Evolutionary conservation across 495 filamentous ascomycete species (phyloP).

Genomic region (Lichenothelia convexa): DNA sequence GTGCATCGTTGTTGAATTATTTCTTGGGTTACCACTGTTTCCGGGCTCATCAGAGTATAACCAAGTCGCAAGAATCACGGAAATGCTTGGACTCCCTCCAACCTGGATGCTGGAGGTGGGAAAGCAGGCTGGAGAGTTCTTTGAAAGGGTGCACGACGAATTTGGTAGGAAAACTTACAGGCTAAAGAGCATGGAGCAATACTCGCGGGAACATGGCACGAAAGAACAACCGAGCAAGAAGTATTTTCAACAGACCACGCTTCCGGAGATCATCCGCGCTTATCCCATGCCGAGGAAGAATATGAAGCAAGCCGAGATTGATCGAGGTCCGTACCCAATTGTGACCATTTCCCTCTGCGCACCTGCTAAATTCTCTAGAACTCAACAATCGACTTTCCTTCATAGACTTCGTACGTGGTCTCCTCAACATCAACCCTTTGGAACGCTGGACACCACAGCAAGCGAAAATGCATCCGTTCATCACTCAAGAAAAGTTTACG

Average conservation of each 20-base stretch:
- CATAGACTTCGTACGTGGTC: slow-evolving; percentile 94
- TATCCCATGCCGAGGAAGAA: slow-evolving; percentile 98
- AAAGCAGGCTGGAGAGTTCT: slow-evolving; percentile 94
- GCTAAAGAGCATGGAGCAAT: slow-evolving; percentile 93
- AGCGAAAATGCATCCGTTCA: slow-evolving; percentile 94
- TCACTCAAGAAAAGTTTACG: slow-evolving; percentile 94
- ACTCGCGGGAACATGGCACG: slow-evolving; percentile 80
- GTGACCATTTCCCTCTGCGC: not conserved
- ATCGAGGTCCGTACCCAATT: slow-evolving; percentile 56
- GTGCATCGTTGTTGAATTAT: slow-evolving; percentile 96
- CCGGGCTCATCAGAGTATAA: slow-evolving; percentile 99
- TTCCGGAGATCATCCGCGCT: slow-evolving; percentile 91
- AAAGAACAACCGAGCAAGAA: slow-evolving; percentile 99
- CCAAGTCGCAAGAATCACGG: slow-evolving; percentile 88
- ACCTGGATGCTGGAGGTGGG: slow-evolving; percentile 99
- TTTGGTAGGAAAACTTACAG: slow-evolving; percentile 80
- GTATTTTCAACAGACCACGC: slow-evolving; percentile 84
- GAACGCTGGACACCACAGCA: slow-evolving; percentile 98
- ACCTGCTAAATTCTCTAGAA: slow-evolving; percentile 37
- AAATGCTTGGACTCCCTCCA: slow-evolving; percentile 93
- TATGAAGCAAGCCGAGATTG: slow-evolving; percentile 95
- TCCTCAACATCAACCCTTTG: slow-evolving; percentile 86
- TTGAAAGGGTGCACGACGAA: slow-evolving; percentile 84
- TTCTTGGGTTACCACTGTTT: slow-evolving; percentile 87
- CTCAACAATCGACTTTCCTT: slow-evolving; percentile 97